Base-by-base conservation (phyloP, 805 yeast genomes). In the Metschnikowia drakensbergensis region DNA sequence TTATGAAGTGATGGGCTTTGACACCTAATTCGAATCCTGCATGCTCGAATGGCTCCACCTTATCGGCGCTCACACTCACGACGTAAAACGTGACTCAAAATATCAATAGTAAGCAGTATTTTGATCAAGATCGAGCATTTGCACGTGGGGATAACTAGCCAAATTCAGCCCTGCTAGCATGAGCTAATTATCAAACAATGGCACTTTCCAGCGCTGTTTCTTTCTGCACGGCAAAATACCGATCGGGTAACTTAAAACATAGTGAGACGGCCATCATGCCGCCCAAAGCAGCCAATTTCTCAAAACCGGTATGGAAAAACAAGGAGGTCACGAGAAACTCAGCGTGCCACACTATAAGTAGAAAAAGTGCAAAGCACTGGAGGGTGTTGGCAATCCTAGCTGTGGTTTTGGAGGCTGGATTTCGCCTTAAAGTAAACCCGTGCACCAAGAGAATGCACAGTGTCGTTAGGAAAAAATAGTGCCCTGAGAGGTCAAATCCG, bases 401-500 rank as follows among this genome's bases (percentile, higher is more conserved):
- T 13, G 28, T n/a, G 26, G 23, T 22, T 23, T 17, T 40, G 22
- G 29, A 27, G 5, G 11, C 13, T 8, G 11, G 27, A 11, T 25
- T 17, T 40, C 2, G n/a, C 23, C n/a, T 23, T 28, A 8, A n/a
- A 11, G 6, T 40, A 25, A 6, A 40, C 3, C 27, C 25, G 30
- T 51, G 51, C 30, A 43, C 36, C 5, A 54, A 36, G n/a, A 53
- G 29, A 5, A 51, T 27, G 28, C 49, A 32, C 57, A 49, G 54
- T 1, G 55, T 51, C 6, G 48, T 28, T 30, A 53, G 33, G 29
- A 54, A 47, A 37, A 32, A 54, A 49, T 53, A 54, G 43, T 54
- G 58, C 17, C 57, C 52, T 9, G 54, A 51, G 3, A 54, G 29
- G 32, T 54, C 58, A 27, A 54, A 54, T 7, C 58, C 58, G 25